These are phyloP conservation scores for Eucommia ulmoides DNA, from an alignment of 257 asterid species.

Conservation along the genomic window DNA sequence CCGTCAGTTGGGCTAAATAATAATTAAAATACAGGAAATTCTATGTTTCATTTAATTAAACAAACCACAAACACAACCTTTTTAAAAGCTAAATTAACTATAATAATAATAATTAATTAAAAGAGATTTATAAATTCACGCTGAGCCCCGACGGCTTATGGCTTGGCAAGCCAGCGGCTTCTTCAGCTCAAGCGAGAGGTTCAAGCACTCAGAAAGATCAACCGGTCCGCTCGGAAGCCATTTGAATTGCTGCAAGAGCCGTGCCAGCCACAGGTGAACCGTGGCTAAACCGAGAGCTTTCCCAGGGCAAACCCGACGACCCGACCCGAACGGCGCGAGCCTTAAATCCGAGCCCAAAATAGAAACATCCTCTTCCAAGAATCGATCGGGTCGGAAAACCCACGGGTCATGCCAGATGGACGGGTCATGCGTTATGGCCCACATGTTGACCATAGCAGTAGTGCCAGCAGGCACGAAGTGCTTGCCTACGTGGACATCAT, in stretches of 20 bases:
- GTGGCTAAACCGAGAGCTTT: slow-evolving; percentile 50
- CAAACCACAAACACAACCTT: too few relatives aligned
- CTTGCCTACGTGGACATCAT: slow-evolving; percentile 50
- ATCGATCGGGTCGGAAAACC: slow-evolving; percentile 50
- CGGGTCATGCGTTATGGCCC: slow-evolving; percentile 76
- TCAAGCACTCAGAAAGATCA: slow-evolving; percentile 41
- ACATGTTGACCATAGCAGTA: slow-evolving; percentile 83
- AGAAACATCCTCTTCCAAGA: slow-evolving; percentile 21
- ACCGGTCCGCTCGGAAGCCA: slow-evolving; percentile 8
- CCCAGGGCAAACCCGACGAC: slow-evolving; percentile 76
- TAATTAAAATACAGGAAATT: too few relatives aligned
- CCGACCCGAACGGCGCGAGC: slow-evolving; percentile 81
- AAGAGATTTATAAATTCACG: too few relatives aligned
- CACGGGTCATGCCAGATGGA: slow-evolving; percentile 45
- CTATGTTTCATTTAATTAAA: too few relatives aligned
- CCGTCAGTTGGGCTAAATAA: too few relatives aligned
- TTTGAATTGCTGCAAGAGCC: slow-evolving; percentile 46
- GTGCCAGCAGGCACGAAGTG: slow-evolving; percentile 59
- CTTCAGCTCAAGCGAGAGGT: slow-evolving; percentile 9
- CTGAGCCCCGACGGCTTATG: too few relatives aligned
- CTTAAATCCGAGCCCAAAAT: slow-evolving; percentile 57
- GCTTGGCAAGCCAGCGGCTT: background rate
- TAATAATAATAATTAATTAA: too few relatives aligned
- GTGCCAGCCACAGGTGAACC: slow-evolving; percentile 55
- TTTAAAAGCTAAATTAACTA: too few relatives aligned